Evolutionary conservation across 108 stramenopile species (phyloP).

Genomic region (Nitzschia sp.): DNA sequence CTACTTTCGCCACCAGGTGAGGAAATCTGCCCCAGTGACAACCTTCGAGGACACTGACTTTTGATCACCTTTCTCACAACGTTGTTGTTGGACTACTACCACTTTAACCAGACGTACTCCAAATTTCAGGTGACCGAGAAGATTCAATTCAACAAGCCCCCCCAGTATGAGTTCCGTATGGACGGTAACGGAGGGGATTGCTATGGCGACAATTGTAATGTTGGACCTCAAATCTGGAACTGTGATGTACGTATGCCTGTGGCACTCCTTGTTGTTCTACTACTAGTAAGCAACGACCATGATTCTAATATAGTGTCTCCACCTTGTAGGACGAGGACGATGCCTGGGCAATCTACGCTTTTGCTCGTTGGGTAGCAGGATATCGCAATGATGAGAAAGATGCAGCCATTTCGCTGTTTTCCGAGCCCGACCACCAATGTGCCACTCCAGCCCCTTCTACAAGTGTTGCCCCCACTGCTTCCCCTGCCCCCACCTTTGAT

Average conservation of each 20-base stretch:
- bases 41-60: no score
- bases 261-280: no score
- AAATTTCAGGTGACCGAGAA: background rate
- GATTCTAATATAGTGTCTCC: background rate
- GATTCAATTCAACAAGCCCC: background rate
- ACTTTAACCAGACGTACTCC: background rate
- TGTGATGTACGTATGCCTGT: background rate
- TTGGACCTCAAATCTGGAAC: background rate
- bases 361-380: slow-evolving; percentile 5
- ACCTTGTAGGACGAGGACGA: slow-evolving; percentile 3
- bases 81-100: background rate
- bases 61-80: background rate
- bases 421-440: slow-evolving; percentile 1
- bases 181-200: background rate
- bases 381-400: background rate
- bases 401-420: background rate
- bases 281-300: no score
- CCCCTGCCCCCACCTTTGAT: slow-evolving; percentile 5
- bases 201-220: background rate
- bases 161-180: background rate
- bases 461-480: background rate
- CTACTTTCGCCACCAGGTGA: background rate
- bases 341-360: background rate
- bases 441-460: background rate
- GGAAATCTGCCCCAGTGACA: background rate